A percentile compares a stretch with the other conserved stretches of the same genome.
Conservation (phyloP, 2,329 filamentous ascomycete genomes). For the Xylariaceae sp. region DNA sequence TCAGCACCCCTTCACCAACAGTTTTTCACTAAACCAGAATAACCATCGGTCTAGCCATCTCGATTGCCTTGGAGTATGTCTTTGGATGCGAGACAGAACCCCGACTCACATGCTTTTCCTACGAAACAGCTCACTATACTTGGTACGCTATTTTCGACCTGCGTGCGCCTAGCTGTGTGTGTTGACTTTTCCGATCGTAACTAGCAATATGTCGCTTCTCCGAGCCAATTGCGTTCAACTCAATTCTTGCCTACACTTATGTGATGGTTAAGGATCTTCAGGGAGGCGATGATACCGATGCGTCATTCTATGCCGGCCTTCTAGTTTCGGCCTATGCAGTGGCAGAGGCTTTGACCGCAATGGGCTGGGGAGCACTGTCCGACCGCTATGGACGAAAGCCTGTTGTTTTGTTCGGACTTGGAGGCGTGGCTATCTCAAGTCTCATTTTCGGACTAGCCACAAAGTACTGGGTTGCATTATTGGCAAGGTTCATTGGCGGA, state of each 20-base stretch:
- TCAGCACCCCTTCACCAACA: neutral
- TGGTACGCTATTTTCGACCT: slow-evolving; percentile 32
- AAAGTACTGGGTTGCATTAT: slow-evolving; percentile 46
- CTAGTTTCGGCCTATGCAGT: slow-evolving; percentile 48
- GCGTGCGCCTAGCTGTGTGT: too few species aligned
- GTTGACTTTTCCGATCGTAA: neutral
- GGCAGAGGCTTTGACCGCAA: slow-evolving; percentile 46
- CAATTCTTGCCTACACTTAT: slow-evolving; percentile 48
- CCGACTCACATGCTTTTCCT: slow-evolving; percentile 40
- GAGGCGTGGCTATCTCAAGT: slow-evolving; percentile 43
- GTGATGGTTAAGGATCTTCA: slow-evolving; percentile 46
- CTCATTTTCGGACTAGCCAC: slow-evolving; percentile 46
- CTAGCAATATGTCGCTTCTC: slow-evolving; percentile 49
- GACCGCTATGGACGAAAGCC: slow-evolving; percentile 45
- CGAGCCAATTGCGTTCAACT: slow-evolving; percentile 50
- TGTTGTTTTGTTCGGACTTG: slow-evolving; percentile 40
- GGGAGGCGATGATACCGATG: slow-evolving; percentile 40
- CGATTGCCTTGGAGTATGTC: neutral
- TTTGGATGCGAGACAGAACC: neutral
- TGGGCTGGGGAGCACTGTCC: slow-evolving; percentile 46
- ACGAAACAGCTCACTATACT: slow-evolving; percentile 49
- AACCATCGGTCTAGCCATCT: neutral
- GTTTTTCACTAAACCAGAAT: neutral
- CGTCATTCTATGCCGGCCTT: slow-evolving; percentile 54
- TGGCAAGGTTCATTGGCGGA: slow-evolving; percentile 45